Evolutionary conservation across 2,329 filamentous ascomycete genomes (phyloP).

Genomic region (Talaromyces sp.): DNA sequence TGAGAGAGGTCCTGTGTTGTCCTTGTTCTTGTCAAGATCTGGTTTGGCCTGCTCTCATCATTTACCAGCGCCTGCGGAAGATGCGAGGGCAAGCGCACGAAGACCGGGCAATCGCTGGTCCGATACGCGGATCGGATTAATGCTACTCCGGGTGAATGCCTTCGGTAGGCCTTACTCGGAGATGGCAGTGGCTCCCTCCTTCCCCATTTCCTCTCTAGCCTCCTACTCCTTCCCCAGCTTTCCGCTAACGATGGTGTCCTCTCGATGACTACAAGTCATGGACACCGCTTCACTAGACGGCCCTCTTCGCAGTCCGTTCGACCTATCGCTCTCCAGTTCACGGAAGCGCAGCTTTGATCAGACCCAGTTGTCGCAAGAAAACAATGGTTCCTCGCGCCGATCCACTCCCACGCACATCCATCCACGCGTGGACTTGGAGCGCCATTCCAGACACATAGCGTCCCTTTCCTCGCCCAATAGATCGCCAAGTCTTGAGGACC

Average conservation of each 20-base stretch:
- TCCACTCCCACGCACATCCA: not conserved
- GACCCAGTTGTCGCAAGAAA: not conserved
- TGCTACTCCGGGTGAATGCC: not conserved
- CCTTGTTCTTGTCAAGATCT: not conserved
- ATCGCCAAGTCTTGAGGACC: constrained; percentile 5
- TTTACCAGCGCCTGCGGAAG: not conserved
- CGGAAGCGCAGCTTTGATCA: constrained; percentile 14
- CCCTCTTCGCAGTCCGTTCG: not conserved
- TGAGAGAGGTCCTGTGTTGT: not conserved
- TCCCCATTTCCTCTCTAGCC: not conserved
- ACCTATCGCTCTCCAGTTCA: not conserved
- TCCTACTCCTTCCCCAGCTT: not conserved
- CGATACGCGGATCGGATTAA: constrained; percentile 16
- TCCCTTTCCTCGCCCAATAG: not conserved
- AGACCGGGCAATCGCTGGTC: constrained; percentile 31
- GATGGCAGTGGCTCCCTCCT: not conserved
- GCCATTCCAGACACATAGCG: constrained; percentile 4
- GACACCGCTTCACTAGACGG: not conserved
- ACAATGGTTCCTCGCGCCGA: not conserved
- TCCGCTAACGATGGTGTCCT: not conserved
- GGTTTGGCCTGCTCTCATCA: too few species aligned
- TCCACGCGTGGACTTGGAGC: constrained; percentile 3
- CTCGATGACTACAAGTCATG: not conserved
- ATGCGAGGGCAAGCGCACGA: not conserved
- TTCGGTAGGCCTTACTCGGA: too few species aligned